Evolutionary conservation across 192 early-diverging fungal species (phyloP).

Genomic region (Ambispora gerdemannii): DNA sequence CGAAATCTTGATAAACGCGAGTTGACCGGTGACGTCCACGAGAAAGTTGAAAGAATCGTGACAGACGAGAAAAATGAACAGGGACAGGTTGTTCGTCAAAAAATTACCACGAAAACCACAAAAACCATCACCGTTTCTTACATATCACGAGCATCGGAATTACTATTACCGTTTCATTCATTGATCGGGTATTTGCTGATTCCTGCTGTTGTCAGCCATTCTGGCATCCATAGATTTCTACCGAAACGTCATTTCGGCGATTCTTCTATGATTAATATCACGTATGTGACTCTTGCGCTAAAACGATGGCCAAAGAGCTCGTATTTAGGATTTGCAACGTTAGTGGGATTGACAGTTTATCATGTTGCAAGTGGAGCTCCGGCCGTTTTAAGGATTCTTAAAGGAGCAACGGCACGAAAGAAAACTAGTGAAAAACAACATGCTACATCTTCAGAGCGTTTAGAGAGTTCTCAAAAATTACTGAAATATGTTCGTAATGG

Average conservation of each 20-base stretch:
- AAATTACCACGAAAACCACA: slow-evolving; percentile 33
- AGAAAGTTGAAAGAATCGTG: slow-evolving; percentile 23
- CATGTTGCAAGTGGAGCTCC: slow-evolving; percentile 20
- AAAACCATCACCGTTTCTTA: slow-evolving; percentile 27
- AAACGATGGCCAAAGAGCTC: slow-evolving; percentile 4
- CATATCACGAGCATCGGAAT: slow-evolving; percentile 4
- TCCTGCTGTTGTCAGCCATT: slow-evolving; percentile 36
- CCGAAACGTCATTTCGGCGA: slow-evolving; percentile 17
- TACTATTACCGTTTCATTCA: slow-evolving; percentile 36
- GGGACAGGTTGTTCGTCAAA: slow-evolving; percentile 5
- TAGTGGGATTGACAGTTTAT: slow-evolving; percentile 9
- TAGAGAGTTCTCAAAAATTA: not conserved
- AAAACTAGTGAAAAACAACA: not conserved
- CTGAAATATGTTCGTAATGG: slow-evolving; percentile 4
- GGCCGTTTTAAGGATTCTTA: not conserved
- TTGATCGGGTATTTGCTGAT: slow-evolving; percentile 37
- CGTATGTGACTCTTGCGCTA: slow-evolving; percentile 22
- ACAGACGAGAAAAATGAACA: slow-evolving; percentile 22
- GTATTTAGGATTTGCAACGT: not conserved
- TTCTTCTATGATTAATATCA: slow-evolving; percentile 24
- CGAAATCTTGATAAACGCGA: slow-evolving; percentile 23
- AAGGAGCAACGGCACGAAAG: not conserved
- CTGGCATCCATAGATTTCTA: not conserved
- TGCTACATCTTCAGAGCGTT: not conserved
- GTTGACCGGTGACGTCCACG: slow-evolving; percentile 13